Evolutionary conservation across 495 filamentous ascomycete species (phyloP), one percentile per base, ranked within the genome.

Genomic region (Evansstolkia leycettana): DNA sequence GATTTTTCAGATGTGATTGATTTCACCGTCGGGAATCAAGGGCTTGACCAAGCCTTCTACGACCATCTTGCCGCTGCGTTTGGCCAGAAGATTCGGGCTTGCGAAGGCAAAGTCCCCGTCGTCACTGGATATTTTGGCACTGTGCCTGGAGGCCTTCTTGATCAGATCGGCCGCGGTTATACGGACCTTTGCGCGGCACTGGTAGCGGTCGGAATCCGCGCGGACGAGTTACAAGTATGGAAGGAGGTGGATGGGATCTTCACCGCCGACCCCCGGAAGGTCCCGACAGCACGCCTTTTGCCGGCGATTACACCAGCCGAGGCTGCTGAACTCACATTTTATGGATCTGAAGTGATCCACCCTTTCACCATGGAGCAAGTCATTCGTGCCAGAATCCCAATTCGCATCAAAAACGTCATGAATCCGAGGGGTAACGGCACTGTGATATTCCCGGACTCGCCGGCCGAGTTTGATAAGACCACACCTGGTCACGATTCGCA

Each of bases 281-380:
- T 94, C 15, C 85, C 84, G 0, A 86, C 84, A 2, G 86, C 86
- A 9, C 65, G 75, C 29, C 69, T 93, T 13, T 65, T 94, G 25
- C 54, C 73, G 1, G 72, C 75, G 12, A 88, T 94, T 51, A 87
- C 84, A 1, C 87, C 86, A 0, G 74, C 83, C 23, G 86, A 94
- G 48, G 87, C 86, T 5, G 84, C 86, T 5, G 86, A 94, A 52
- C 67, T 93, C 44, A 94, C 86, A 7, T 94, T 90, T 50, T 93
- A 92, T 53, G 86, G 86, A 42, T 87, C 83, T 12, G 85, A 93
- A 55, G 90, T 98, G 45, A 95, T 98, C 43, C 90, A 98, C 48
- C 90, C 90, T 33, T 80, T 94, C 50, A 98, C 90, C 36, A 96
- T 98, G 84, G 87, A 98, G 60, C 90, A 95, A 54, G 90, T 90